A percentile compares a stretch with the other conserved stretches of the same genome.
Evolutionary conservation across 257 asterid genomes (phyloP).

Genomic region (Ophiorrhiza pumila): DNA sequence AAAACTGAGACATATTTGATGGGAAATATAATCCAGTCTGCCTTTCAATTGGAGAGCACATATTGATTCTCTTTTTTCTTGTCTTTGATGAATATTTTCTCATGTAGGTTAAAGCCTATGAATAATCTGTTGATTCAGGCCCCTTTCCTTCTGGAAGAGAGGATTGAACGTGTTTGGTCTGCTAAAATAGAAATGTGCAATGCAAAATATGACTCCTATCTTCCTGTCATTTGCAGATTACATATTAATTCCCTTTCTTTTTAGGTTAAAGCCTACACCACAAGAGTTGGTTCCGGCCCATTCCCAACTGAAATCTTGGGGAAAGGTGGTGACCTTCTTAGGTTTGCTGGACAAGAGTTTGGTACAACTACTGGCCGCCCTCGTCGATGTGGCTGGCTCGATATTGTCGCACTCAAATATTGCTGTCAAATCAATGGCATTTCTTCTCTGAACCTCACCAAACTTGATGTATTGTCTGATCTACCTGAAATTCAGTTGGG

Average conservation of each 20-base stretch:
- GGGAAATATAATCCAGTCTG: not conserved
- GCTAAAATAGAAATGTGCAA: not conserved
- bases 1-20: not conserved
- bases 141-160: not conserved
- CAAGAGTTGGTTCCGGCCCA: constrained; percentile 98
- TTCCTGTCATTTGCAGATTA: not conserved
- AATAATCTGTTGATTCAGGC: not conserved
- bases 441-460: constrained; percentile 92
- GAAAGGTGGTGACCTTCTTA: constrained; percentile 70
- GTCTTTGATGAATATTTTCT: not conserved
- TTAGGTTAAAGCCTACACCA: constrained; percentile 95
- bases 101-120: not conserved
- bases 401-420: constrained; percentile 72
- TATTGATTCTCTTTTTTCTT: not conserved
- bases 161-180: not conserved
- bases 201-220: not conserved
- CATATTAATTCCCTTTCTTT: not conserved
- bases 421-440: constrained; percentile 90
- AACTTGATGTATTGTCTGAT: constrained; percentile 87
- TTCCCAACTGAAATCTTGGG: constrained; percentile 93
- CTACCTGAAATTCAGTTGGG: constrained; percentile 77
- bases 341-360: constrained; percentile 90
- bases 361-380: constrained; percentile 99
- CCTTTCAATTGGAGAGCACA: not conserved
- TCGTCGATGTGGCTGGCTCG: constrained; percentile 99